phyloP scores from a whole-genome alignment of 192 early-diverging fungal genomes.

The Rhizophagus prolifer region DNA sequence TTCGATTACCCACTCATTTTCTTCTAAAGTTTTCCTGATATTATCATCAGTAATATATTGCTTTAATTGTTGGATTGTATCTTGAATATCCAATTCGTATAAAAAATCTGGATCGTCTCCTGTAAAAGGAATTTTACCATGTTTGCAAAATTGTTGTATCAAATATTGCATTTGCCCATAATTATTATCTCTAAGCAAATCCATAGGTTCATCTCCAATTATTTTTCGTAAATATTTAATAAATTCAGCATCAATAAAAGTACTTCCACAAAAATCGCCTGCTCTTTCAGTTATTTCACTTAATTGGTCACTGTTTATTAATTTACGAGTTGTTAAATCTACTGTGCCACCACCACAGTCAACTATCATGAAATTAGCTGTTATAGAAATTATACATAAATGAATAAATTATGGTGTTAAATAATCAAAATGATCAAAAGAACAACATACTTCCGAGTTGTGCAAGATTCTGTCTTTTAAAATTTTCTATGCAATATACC shows the following conservation, averaged over 20 bases:
- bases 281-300: too few species aligned
- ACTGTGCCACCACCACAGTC: slow-evolving; percentile 61
- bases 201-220: too few species aligned
- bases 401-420: not conserved
- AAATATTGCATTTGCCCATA: slow-evolving; percentile 17
- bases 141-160: not conserved
- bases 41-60: not conserved
- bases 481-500: not conserved
- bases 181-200: too few species aligned
- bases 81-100: too few species aligned
- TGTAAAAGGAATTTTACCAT: too few species aligned
- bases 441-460: not conserved
- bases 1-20: slow-evolving; percentile 42
- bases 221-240: too few species aligned
- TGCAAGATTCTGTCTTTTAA: not conserved
- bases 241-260: slow-evolving; percentile 18
- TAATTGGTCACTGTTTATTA: too few species aligned
- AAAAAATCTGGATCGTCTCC: too few species aligned
- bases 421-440: not conserved
- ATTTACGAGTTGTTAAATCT: too few species aligned
- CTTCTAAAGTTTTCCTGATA: slow-evolving; percentile 34
- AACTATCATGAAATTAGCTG: slow-evolving; percentile 54
- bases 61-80: not conserved
- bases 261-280: slow-evolving; percentile 21
- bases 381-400: not conserved